A percentile compares a stretch with the other conserved stretches of the same genome.
These are phyloP conservation scores for Microcyclospora pomicola DNA, from an alignment of 2,329 filamentous ascomycete species.

Conservation along the genomic window DNA sequence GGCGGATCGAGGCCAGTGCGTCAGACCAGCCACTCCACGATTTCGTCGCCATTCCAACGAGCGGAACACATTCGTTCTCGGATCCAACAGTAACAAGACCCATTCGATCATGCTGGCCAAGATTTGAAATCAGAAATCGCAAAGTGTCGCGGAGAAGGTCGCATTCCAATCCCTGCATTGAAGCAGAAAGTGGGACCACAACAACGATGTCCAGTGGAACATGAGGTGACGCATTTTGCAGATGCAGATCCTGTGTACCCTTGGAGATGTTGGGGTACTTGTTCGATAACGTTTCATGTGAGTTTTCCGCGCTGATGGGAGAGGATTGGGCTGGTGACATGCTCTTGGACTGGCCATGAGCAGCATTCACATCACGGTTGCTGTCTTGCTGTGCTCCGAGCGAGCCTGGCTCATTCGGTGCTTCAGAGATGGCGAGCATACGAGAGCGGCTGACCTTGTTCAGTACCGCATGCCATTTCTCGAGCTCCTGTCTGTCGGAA, in stretches of 20 bases:
- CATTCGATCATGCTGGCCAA: slow-evolving; percentile 92
- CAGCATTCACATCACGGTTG: too few relatives aligned
- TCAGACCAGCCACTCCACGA: slow-evolving; percentile 84
- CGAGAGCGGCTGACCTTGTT: slow-evolving; percentile 65
- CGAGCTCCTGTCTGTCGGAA: slow-evolving; percentile 67
- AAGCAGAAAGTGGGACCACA: slow-evolving; percentile 91
- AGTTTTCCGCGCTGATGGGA: slow-evolving; percentile 67
- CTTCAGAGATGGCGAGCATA: slow-evolving; percentile 67
- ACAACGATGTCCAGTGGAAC: slow-evolving; percentile 92
- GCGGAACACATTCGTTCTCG: slow-evolving; percentile 77
- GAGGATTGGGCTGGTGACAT: slow-evolving; percentile 45
- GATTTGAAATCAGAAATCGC: slow-evolving; percentile 76
- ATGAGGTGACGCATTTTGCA: slow-evolving; percentile 48
- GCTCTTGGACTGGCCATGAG: background rate
- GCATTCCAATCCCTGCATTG: slow-evolving; percentile 99
- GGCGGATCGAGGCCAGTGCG: slow-evolving; percentile 73
- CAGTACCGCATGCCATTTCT: slow-evolving; percentile 79
- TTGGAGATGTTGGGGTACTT: slow-evolving; percentile 65
- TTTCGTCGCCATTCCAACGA: slow-evolving; percentile 98
- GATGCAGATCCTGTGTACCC: slow-evolving; percentile 31
- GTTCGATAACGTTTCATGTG: slow-evolving; percentile 74
- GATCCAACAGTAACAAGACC: slow-evolving; percentile 94
- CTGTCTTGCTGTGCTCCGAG: too few relatives aligned
- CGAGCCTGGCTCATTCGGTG: slow-evolving; percentile 20
- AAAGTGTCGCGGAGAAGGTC: slow-evolving; percentile 83